Conservation (phyloP, 1,284 basidiomycete species). For the Naganishia liquefaciens region DNA sequence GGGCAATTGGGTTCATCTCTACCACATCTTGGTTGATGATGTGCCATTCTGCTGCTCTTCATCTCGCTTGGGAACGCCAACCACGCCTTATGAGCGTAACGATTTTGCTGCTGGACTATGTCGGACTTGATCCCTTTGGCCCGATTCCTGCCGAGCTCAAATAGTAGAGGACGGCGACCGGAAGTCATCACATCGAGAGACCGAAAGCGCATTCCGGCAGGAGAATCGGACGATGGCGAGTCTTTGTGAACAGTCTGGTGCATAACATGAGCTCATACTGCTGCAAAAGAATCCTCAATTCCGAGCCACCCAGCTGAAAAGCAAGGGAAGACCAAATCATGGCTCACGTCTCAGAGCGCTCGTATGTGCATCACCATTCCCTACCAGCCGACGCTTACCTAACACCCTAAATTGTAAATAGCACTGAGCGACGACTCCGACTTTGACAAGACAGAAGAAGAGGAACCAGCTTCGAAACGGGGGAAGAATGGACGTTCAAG, state of each 20-base stretch:
- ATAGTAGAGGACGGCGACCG: constrained; percentile 2
- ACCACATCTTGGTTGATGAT: background rate
- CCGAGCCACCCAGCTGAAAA: background rate
- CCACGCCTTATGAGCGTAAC: too few species aligned
- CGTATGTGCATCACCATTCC: background rate
- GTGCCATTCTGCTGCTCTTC: too few species aligned
- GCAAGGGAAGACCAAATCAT: background rate
- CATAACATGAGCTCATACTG: background rate
- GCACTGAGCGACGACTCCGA: constrained; percentile 29
- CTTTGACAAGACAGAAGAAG: constrained; percentile 21
- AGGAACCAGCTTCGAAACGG: background rate
- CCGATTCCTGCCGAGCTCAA: background rate
- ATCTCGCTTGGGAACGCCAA: too few species aligned
- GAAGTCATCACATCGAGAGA: constrained; percentile 4
- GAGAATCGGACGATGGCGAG: constrained; percentile 5
- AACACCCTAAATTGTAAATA: too few species aligned
- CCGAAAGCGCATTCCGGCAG: background rate
- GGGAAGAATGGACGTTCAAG: background rate
- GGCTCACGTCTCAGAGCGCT: constrained; percentile 3
- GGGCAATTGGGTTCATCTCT: background rate
- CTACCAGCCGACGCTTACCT: background rate
- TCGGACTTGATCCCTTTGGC: constrained; percentile 8
- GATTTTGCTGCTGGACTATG: too few species aligned
- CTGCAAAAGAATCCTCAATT: background rate
- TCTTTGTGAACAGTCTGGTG: background rate